Evolutionary conservation across 805 yeast genomes (phyloP).

Genomic region (Yarrowia bubula): DNA sequence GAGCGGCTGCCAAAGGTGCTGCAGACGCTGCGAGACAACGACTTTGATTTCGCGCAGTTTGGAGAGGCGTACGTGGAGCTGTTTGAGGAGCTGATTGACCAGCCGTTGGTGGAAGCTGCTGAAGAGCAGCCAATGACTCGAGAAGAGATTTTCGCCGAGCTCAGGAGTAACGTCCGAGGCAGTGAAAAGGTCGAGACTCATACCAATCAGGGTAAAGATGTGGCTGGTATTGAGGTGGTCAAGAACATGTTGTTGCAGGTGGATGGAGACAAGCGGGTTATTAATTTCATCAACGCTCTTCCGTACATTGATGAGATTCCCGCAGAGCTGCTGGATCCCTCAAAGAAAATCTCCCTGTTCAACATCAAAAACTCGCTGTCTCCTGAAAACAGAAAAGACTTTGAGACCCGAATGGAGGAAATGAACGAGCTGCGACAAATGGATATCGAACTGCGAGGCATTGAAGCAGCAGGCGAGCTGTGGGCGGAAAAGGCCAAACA

Average conservation of each 20-base stretch:
- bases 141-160: not conserved
- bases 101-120: not conserved
- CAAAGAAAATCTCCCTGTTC: conserved; percentile 58
- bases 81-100: conserved; percentile 2
- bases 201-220: conserved; percentile 4
- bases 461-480: conserved; percentile 80
- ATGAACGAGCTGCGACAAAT: conserved; percentile 76
- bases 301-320: conserved; percentile 7
- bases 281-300: not conserved
- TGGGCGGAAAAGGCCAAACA: conserved; percentile 81
- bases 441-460: conserved; percentile 70
- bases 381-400: conserved; percentile 47
- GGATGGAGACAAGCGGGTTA: conserved; percentile 13
- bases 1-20: conserved; percentile 2
- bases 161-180: not conserved
- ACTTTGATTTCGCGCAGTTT: not conserved
- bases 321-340: conserved; percentile 30
- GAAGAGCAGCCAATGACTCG: not conserved
- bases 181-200: not conserved
- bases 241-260: conserved; percentile 16
- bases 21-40: not conserved
- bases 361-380: conserved; percentile 57
- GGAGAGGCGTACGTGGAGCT: conserved; percentile 17
- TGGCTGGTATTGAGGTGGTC: conserved; percentile 1
- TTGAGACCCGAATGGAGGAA: conserved; percentile 64